Conservation (phyloP, 2,329 filamentous ascomycete genomes). For the Diplodia corticola region DNA sequence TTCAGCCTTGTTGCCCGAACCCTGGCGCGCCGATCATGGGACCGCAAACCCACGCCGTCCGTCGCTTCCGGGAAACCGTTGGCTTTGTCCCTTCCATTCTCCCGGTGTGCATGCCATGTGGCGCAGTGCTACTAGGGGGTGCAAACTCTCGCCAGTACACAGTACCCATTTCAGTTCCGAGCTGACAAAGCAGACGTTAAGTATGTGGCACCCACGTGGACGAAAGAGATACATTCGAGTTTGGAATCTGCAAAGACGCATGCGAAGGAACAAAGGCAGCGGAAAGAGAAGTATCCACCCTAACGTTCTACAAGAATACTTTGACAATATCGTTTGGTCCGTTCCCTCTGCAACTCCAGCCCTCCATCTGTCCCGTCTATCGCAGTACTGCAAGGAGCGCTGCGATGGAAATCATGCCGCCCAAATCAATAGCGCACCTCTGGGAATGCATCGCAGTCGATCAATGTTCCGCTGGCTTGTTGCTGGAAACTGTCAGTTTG, state of each 20-base stretch:
- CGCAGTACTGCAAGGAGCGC: no score
- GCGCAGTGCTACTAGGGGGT: background rate
- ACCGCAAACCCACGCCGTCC: background rate
- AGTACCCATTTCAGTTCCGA: no score
- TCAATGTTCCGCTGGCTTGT: background rate
- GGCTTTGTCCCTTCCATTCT: background rate
- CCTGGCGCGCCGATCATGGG: background rate
- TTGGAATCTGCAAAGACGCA: background rate
- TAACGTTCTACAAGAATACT: background rate
- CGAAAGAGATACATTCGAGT: background rate
- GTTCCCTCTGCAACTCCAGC: no score
- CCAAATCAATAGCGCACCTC: no score
- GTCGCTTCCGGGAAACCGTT: background rate
- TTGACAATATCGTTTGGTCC: background rate
- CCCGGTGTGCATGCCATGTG: background rate
- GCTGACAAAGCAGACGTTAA: background rate
- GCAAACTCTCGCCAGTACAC: background rate
- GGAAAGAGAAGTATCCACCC: no score
- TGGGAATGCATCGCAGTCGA: no score
- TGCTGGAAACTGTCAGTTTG: background rate
- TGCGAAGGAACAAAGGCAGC: background rate
- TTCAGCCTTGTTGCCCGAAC: background rate
- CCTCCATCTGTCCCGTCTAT: no score
- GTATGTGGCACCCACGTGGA: background rate
- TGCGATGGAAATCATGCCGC: no score